Percentiles rank a stretch among this genome's conserved stretches.
Conservation (phyloP, 768 basidiomycete genomes). For the Podaxis mareebaensis region DNA sequence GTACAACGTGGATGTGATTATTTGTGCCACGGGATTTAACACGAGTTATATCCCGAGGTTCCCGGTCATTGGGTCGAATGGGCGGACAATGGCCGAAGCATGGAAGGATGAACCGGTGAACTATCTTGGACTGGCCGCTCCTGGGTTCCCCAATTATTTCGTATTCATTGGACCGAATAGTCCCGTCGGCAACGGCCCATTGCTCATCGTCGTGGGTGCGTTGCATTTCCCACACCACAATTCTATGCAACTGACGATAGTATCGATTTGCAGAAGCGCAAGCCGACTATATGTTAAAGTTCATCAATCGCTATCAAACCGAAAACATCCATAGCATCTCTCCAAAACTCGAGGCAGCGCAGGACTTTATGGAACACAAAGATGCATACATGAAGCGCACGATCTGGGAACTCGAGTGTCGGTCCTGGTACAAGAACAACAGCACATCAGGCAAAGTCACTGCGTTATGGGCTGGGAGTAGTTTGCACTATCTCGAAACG, state of each 20-base stretch:
- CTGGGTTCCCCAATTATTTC: slow-evolving; percentile 34
- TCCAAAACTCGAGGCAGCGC: slow-evolving; percentile 30
- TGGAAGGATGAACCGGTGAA: slow-evolving; percentile 29
- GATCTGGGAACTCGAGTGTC: slow-evolving; percentile 29
- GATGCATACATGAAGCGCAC: slow-evolving; percentile 30
- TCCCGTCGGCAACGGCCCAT: slow-evolving; percentile 30
- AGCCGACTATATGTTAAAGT: slow-evolving; percentile 30
- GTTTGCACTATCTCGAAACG: slow-evolving; percentile 31
- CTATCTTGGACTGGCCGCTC: slow-evolving; percentile 28
- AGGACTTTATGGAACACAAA: slow-evolving; percentile 30
- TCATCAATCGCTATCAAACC: slow-evolving; percentile 30
- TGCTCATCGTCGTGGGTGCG: slow-evolving; percentile 27
- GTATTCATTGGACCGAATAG: slow-evolving; percentile 29
- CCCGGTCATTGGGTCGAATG: slow-evolving; percentile 26
- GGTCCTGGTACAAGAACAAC: slow-evolving; percentile 32
- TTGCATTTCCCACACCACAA: neutral
- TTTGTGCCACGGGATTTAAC: slow-evolving; percentile 36
- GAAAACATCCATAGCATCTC: slow-evolving; percentile 33
- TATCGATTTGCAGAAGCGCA: slow-evolving; percentile 25
- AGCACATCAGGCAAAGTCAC: slow-evolving; percentile 26
- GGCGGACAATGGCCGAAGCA: slow-evolving; percentile 26
- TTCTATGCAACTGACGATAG: neutral
- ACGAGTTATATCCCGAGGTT: slow-evolving; percentile 32
- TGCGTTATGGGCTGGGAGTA: slow-evolving; percentile 33
- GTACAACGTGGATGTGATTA: slow-evolving; percentile 29